Base-by-base conservation (phyloP, 192 early-diverging fungal species). In the Gigaspora rosea region DNA sequence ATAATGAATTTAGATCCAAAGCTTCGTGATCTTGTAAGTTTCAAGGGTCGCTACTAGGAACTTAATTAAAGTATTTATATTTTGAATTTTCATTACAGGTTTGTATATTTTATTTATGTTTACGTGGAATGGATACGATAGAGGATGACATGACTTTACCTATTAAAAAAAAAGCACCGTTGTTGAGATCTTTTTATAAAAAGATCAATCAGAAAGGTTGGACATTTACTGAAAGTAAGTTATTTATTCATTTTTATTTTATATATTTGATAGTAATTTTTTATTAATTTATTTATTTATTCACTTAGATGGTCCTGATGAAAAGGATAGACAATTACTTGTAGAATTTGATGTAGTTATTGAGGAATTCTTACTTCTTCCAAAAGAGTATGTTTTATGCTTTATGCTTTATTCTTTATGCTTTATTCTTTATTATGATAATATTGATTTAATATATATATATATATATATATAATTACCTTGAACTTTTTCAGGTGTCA, bases 121-220 rank as follows among this genome's bases (percentile, higher is more conserved):
- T 99, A 74, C 91, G 98, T 41, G 98, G 94, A 27, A 87, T 99
- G 64, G 98, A 99, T 82, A 99, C 98, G 3, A 89, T 99, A 73
- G 97, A 99, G 85, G 98, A 99, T 85, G 98, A 99, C 78, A 97
- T 99, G 96, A 94, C 94, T 20, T 86, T 99, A 58, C 83, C 85
- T n/a, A 80, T 93, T 16, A 88, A 90, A 12, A 87, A 81, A 76
- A 99, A 99, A 84, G 76, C 88, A 35, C 83, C 88, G 13, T 64
- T 97, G 35, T 85, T 99, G 78, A 82, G 91, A 73, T 81, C 80
- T 36, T 98, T 98, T 85, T 89, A 98, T 75, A 84, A 93, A 68
- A 81, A 89, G 57, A 92, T 95, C 64, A 91, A 90, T 77, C 83
- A 94, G 80, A 81, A 86, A 50, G 93, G 93, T n/a, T 94, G 92